phyloP scores from a whole-genome alignment of 331 rosid genomes.

The Malus hybrid region DNA sequence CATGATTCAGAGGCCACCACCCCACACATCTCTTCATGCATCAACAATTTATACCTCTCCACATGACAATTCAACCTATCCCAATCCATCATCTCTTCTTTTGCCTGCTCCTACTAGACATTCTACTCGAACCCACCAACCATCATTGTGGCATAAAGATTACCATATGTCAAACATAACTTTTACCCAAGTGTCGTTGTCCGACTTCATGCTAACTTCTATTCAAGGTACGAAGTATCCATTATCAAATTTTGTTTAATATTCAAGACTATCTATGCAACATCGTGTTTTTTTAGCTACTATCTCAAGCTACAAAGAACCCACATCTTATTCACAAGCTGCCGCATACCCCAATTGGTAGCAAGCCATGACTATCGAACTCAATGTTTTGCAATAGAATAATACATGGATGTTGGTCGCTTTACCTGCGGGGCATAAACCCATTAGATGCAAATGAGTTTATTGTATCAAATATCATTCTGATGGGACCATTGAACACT shows the following conservation, averaged over 20 bases:
- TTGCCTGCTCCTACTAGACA: not conserved
- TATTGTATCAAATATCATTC: not conserved
- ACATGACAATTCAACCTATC: not conserved
- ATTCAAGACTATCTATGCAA: not conserved
- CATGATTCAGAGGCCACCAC: too few relatives aligned
- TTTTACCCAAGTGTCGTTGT: not conserved
- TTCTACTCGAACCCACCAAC: not conserved
- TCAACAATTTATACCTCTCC: too few relatives aligned
- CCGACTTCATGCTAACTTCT: not conserved
- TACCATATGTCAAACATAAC: not conserved
- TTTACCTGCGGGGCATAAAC: not conserved
- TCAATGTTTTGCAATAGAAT: not conserved
- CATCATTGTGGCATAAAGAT: not conserved
- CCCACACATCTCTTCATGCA: too few relatives aligned
- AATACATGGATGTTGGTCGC: not conserved
- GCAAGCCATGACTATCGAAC: not conserved
- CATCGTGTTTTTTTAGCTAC: not conserved
- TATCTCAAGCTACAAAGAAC: not conserved
- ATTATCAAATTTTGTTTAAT: not conserved
- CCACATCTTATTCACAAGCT: not conserved
- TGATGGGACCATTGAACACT: not conserved
- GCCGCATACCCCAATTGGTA: too few relatives aligned
- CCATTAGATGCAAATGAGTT: not conserved
- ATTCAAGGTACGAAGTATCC: not conserved
- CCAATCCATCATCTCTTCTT: too few relatives aligned